Evolutionary conservation across 257 asterid species (phyloP), one percentile per base, ranked within the genome.

Genomic region (Solanum tacnaense): DNA sequence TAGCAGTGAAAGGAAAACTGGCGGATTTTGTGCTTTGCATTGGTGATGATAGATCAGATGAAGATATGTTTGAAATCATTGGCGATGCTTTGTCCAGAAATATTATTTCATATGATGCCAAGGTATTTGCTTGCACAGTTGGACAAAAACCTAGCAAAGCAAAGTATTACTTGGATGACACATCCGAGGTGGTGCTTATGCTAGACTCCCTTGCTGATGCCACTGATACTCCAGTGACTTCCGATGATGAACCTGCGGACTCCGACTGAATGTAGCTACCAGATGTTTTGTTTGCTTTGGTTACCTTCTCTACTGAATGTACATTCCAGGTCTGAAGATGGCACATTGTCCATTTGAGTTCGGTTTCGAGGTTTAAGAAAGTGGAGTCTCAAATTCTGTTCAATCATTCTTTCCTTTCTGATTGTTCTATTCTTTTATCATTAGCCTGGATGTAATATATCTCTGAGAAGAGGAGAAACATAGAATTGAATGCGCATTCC

Each of bases 81-180:
- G 92, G 95, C 76, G 87, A 92, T 85, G 97, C 96, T 12, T 90
- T 92, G 73, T 90, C 95, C 29, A 92, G 93, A 82, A 88, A 86
- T 46, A 75, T 94, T 85, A 92, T 95, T 82, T 90, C 98, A 67
- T 88, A 88, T 91, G 92, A 93, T 35, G 88, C 97, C 46, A 92
- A 92, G 88, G 98, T 95, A 29, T 95, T 93, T 92, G 97, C 94
- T 23, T 95, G 98, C 93, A 95, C 98, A 18, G 98, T 94, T 21
- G 98, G 98, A 31, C 98, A 94, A 90, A 95, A 95, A 91, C 98
- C 98, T 10, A 95, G 98, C 87, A 94, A 95, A 92, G 98, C 98
- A 15, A 95, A 94, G 91, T 94, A 95, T 88, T 95, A 94, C 91
- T 90, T 95, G 92, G 98, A 95, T 41, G 98, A 95, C 89, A 88